Evolutionary conservation across 2,329 filamentous ascomycete species (phyloP).

Genomic region (Davidsoniella virescens): DNA sequence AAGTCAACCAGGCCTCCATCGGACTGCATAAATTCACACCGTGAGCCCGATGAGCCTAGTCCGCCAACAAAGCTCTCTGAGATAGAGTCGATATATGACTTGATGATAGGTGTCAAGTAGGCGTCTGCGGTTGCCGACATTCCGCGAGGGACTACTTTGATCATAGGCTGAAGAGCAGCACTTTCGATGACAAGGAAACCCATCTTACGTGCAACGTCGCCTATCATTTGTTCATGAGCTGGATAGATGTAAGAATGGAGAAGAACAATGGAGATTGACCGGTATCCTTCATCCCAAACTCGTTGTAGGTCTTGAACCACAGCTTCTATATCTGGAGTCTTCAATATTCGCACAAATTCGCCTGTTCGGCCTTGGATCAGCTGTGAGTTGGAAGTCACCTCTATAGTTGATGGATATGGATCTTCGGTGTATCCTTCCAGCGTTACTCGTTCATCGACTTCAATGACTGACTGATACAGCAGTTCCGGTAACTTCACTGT

Average conservation of each 20-base stretch:
- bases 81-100: conserved; percentile 26
- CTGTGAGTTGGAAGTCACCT: conserved; percentile 53
- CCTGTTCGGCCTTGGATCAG: conserved; percentile 51
- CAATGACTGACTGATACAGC: conserved; percentile 70
- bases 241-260: conserved; percentile 91
- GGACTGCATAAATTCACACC: conserved; percentile 93
- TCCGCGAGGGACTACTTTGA: conserved; percentile 28
- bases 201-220: conserved; percentile 59
- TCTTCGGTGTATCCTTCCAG: conserved; percentile 87
- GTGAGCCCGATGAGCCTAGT: conserved; percentile 63
- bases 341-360: conserved; percentile 51
- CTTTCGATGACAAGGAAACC: conserved; percentile 29
- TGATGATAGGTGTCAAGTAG: conserved; percentile 27
- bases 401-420: conserved; percentile 42
- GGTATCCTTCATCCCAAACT: conserved; percentile 49
- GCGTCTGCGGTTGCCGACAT: conserved; percentile 28
- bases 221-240: conserved; percentile 65
- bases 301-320: conserved; percentile 40
- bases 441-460: conserved; percentile 80
- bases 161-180: conserved; percentile 26
- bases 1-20: conserved; percentile 62
- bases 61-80: conserved; percentile 51
- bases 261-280: conserved; percentile 73
- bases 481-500: conserved; percentile 78
- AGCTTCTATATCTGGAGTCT: conserved; percentile 36